Percentiles rank a stretch among this genome's conserved stretches.
phyloP scores from a whole-genome alignment of 2,329 filamentous ascomycete genomes.

The Colletotrichum sp. region DNA sequence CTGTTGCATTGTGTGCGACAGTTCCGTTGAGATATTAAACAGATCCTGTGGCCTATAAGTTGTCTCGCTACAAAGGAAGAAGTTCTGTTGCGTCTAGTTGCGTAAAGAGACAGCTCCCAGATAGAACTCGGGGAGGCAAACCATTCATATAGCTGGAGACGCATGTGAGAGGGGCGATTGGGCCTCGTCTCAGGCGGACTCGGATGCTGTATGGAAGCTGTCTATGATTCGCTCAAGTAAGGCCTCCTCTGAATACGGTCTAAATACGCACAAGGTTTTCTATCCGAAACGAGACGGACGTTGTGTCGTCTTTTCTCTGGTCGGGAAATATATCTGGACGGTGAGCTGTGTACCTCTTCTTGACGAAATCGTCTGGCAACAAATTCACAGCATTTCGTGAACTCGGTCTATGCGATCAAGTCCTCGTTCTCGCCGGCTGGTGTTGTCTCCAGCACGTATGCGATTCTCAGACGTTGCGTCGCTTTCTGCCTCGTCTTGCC shows the following conservation, averaged over 20 bases:
- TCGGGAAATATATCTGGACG: too few relatives aligned
- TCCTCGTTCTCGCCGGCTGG: too few relatives aligned
- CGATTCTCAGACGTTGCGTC: background rate
- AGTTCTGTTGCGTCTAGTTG: too few relatives aligned
- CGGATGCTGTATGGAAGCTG: background rate
- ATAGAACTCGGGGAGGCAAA: background rate
- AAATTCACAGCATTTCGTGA: too few relatives aligned
- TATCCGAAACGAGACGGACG: too few relatives aligned
- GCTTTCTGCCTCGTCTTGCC: background rate
- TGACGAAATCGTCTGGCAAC: too few relatives aligned
- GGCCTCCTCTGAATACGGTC: background rate
- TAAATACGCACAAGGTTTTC: too few relatives aligned
- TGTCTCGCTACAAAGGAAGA: background rate
- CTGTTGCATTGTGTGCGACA: too few relatives aligned
- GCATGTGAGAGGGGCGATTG: background rate
- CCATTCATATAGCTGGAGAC: background rate
- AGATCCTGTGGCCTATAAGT: background rate
- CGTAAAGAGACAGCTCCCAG: background rate
- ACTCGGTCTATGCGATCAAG: too few relatives aligned
- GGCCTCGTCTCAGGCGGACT: background rate
- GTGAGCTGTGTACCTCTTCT: too few relatives aligned
- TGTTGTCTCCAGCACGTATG: too few relatives aligned
- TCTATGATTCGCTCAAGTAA: background rate
- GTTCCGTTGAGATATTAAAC: rapidly evolving
- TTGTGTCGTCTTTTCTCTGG: too few relatives aligned